Base-by-base conservation (phyloP, 176 grass and related monocot genomes). In the Hordeum marinum region DNA sequence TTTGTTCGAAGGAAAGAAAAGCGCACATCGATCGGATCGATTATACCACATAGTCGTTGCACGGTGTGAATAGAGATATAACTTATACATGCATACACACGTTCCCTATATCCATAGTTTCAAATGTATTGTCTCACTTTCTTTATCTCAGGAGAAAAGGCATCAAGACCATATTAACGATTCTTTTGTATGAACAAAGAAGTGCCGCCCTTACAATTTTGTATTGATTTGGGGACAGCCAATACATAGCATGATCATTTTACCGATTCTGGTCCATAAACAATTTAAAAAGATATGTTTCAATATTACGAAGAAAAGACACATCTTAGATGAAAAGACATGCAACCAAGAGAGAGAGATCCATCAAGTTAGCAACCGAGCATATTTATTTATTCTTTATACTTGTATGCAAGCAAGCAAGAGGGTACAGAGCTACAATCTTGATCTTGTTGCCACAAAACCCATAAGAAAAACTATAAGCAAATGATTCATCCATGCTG, bases 311-410 rank as follows among this genome's bases (percentile, higher is more conserved):
- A 57, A 57, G 74, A n/a, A 72, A 85, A 82, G 26, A 67, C 57
- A 74, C 11, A 65, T 73, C 66, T 86, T 73, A 59, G 78, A 83
- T 86, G 73, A 79, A 83, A 73, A 66, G 81, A 87, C 58, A 83
- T 64, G 55, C 36, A 80, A 63, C 29, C 61, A 76, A 81, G 10
- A 52, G 48, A n/a, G n/a, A 57, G 18, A 79, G 29, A 68, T 32
- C 18, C 76, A 80, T 63, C 62, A 70, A 68, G 32, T 62, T n/a
- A 63, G 68, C 68, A 91, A 84, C 52, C 48, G 29, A 84, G 81
- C 76, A 91, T 64, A 84, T 80, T 87, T 77, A 84, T 91, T 87
- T 91, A 84, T 88, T 91, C 80, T 84, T 91, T 81, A 84, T 87
- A 79, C 63, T 65, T 88, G 76, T 81, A 82, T 86, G 74, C 45